phyloP scores from a whole-genome alignment of 495 filamentous ascomycete genomes.

The Aspergillus bertholletiae region DNA sequence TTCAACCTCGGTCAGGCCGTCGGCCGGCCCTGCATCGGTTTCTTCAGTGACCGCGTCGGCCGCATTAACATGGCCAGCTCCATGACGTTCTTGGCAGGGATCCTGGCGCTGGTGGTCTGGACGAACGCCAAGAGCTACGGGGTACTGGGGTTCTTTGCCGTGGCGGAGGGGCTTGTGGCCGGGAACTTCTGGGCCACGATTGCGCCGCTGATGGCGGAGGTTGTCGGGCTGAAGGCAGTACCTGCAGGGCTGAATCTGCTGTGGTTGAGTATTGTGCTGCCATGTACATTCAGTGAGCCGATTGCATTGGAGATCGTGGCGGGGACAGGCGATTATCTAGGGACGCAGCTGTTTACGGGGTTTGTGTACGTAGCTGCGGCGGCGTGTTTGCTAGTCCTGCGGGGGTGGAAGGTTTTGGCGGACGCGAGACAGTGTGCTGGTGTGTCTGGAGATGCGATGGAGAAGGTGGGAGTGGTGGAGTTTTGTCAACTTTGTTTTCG shows the following conservation, averaged over 20 bases:
- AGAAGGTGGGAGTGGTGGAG: too few species aligned
- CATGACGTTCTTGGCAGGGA: constrained; percentile 56
- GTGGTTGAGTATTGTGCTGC: constrained; percentile 63
- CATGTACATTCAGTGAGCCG: constrained; percentile 64
- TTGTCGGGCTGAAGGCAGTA: constrained; percentile 59
- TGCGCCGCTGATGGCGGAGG: constrained; percentile 64
- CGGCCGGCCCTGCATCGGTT: constrained; percentile 65
- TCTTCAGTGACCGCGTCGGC: constrained; percentile 62
- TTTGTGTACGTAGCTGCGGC: constrained; percentile 58
- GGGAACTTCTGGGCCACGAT: constrained; percentile 69
- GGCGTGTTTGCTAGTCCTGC: constrained; percentile 46
- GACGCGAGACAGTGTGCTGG: too few species aligned
- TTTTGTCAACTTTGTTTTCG: too few species aligned
- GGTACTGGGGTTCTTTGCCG: constrained; percentile 61
- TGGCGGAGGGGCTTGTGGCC: constrained; percentile 58
- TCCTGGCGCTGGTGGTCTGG: constrained; percentile 70
- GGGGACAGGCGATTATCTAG: constrained; percentile 46
- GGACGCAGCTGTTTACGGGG: constrained; percentile 60
- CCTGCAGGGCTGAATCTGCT: constrained; percentile 59
- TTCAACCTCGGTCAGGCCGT: constrained; percentile 63
- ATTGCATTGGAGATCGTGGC: constrained; percentile 59
- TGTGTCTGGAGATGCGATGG: too few species aligned
- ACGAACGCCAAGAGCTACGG: constrained; percentile 57
- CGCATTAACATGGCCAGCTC: constrained; percentile 63
- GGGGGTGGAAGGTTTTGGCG: constrained; percentile 24